phyloP scores from a whole-genome alignment of 1,284 basidiomycete species.

The Ganoderma lingzhi region DNA sequence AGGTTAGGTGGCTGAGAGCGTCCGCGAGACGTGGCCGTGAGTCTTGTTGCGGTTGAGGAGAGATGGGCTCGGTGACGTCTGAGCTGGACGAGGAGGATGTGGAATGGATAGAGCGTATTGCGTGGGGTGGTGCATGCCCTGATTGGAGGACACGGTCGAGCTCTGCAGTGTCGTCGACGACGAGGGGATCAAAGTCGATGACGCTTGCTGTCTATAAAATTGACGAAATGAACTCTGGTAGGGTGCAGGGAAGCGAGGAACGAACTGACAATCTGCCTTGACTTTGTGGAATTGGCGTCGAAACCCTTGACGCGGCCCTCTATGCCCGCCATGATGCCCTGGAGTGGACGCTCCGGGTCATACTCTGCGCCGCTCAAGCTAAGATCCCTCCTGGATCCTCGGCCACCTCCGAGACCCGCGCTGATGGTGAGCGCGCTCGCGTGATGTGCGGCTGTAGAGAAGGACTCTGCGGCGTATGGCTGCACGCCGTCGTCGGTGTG shows the following conservation, averaged over 20 bases:
- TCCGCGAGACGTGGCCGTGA: constrained; percentile 70
- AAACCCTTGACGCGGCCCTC: constrained; percentile 58
- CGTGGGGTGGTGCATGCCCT: constrained; percentile 50
- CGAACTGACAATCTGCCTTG: constrained; percentile 53
- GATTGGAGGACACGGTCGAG: constrained; percentile 68
- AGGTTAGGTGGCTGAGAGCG: constrained; percentile 67
- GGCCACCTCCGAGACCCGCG: constrained; percentile 70
- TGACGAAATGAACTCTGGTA: constrained; percentile 14
- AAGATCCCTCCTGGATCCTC: constrained; percentile 57
- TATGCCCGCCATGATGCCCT: constrained; percentile 73
- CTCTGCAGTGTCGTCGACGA: constrained; percentile 67
- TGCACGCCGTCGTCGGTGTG: constrained; percentile 68
- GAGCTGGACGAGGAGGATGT: constrained; percentile 56
- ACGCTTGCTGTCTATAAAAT: constrained; percentile 36
- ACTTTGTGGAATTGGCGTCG: constrained; percentile 58
- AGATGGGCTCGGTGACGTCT: constrained; percentile 46
- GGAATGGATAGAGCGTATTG: constrained; percentile 51
- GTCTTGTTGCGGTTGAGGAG: constrained; percentile 37
- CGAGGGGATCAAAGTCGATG: constrained; percentile 55
- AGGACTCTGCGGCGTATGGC: constrained; percentile 71
- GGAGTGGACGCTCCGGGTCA: constrained; percentile 85
- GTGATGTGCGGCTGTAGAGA: constrained; percentile 88
- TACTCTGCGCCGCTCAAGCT: constrained; percentile 83
- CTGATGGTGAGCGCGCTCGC: constrained; percentile 87
- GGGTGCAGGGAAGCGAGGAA: background rate